Conservation (phyloP, 2,329 filamentous ascomycete species). For the Penicillium expansum region DNA sequence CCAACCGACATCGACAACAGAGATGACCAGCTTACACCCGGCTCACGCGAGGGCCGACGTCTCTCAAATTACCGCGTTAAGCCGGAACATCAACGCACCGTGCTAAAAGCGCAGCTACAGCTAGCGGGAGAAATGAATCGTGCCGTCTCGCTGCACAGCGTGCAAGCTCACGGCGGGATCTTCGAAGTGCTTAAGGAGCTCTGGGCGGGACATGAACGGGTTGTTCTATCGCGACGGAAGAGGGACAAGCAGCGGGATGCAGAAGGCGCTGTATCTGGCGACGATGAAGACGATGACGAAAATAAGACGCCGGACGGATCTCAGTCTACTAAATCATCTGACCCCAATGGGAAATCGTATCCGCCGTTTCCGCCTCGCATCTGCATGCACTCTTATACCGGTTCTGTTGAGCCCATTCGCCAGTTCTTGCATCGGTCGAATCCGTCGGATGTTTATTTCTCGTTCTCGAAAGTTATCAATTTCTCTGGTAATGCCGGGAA, state of each 20-base stretch:
- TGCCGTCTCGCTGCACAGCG: constrained; percentile 61
- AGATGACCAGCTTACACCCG: constrained; percentile 51
- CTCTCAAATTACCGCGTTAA: constrained; percentile 58
- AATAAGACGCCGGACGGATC: neutral
- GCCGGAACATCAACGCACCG: constrained; percentile 56
- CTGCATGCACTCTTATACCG: constrained; percentile 92
- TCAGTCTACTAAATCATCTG: neutral
- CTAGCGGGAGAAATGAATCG: constrained; percentile 58
- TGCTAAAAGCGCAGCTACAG: constrained; percentile 57
- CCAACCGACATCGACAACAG: constrained; percentile 30
- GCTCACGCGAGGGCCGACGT: constrained; percentile 58
- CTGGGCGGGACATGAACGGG: constrained; percentile 58
- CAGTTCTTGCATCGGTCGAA: constrained; percentile 74
- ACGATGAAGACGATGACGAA: constrained; percentile 12
- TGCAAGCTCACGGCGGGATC: constrained; percentile 60
- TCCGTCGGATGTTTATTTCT: constrained; percentile 78
- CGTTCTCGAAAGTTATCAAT: constrained; percentile 83
- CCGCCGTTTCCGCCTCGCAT: constrained; percentile 80
- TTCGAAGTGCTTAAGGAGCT: constrained; percentile 56
- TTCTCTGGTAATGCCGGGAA: constrained; percentile 55
- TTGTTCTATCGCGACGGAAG: constrained; percentile 51
- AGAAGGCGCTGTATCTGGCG: constrained; percentile 29
- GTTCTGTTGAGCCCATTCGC: constrained; percentile 67
- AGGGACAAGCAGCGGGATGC: constrained; percentile 35
- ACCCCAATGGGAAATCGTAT: constrained; percentile 16